Base-by-base conservation (phyloP, 2,329 filamentous ascomycete genomes). In the Cercospora zeina region DNA sequence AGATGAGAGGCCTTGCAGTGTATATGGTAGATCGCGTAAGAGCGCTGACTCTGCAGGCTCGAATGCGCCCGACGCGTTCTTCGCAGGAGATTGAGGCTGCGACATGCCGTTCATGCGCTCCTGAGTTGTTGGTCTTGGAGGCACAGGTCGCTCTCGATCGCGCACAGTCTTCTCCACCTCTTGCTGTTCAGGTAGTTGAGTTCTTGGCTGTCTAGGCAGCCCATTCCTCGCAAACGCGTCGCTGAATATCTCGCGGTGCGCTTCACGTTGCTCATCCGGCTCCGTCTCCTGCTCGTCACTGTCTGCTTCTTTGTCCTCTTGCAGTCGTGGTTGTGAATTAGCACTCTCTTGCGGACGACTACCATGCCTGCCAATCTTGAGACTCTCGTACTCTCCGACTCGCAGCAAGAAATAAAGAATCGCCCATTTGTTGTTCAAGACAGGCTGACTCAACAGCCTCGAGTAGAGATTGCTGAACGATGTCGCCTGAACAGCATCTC, bases 351-450 rank as follows among this genome's bases (percentile, higher is more conserved):
- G 51, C 19, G 19, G 58, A 9, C 50, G 54, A 34, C 45, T 47
- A 7, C 55, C 56, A 36, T 56, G 34, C 10, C 39, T 37, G 16
- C 49, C 24, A 30, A 21, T 21, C n/a, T 51, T 51, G 14, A 34
- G 27, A 6, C 51, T 21, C 33, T 63, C 61, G 24, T 65, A 64
- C 72, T 93, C 89, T 37, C 64, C 90, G 87, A 53, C 84, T 70
- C 91, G 87, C 74, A 95, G 89, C 45, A 99, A 84, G 45, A 99
- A 86, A 74, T 96, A 96, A 19, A 99, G 82, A 67, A 99, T 97
- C 2, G 90, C 91, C 92, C 93, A 97, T 83, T 99, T 99, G 76
- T 96, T 90, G 71, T 90, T 89, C 49, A 99, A 83, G 5, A 97
- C 93, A 0, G 93, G 93, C 67, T 97, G 87, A n/a, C 91, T 90